phyloP scores from a whole-genome alignment of 345 rosid species.

The Heritiera littoralis region DNA sequence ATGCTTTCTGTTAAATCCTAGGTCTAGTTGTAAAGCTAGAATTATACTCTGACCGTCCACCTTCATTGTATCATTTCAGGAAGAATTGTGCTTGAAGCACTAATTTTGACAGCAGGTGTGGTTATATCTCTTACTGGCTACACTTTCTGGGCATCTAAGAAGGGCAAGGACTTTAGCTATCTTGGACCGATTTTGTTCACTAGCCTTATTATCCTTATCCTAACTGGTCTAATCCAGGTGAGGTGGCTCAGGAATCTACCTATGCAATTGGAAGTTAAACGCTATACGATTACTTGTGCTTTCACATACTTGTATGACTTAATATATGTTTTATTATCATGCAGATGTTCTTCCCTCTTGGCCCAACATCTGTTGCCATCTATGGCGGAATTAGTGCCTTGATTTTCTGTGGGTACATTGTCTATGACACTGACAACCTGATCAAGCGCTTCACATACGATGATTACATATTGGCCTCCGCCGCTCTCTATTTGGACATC shows the following conservation, averaged over 20 bases:
- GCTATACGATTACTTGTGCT: too few relatives aligned
- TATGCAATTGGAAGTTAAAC: too few relatives aligned
- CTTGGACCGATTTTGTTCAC: slow-evolving; percentile 93
- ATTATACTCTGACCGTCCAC: background rate
- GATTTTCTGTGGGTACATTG: slow-evolving; percentile 86
- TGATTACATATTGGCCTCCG: slow-evolving; percentile 89
- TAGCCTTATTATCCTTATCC: slow-evolving; percentile 66
- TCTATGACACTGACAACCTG: slow-evolving; percentile 85
- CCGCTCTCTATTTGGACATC: slow-evolving; percentile 82
- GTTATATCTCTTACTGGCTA: slow-evolving; percentile 80
- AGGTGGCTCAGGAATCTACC: slow-evolving; percentile 2
- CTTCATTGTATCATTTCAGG: slow-evolving; percentile 48
- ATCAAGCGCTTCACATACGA: slow-evolving; percentile 95
- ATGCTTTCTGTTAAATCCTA: background rate
- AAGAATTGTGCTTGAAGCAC: slow-evolving; percentile 88
- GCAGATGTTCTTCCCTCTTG: slow-evolving; percentile 89
- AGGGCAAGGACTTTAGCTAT: slow-evolving; percentile 89
- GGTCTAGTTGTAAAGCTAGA: background rate
- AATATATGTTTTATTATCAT: background rate
- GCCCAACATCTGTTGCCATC: slow-evolving; percentile 72
- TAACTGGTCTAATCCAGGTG: slow-evolving; percentile 90
- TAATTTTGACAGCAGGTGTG: slow-evolving; percentile 81
- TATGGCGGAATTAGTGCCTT: slow-evolving; percentile 82
- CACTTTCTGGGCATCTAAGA: slow-evolving; percentile 98
- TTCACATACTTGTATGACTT: too few relatives aligned